Evolutionary conservation across 306 rosid genomes (phyloP).

Genomic region (Pterocarpus macrocarpus): DNA sequence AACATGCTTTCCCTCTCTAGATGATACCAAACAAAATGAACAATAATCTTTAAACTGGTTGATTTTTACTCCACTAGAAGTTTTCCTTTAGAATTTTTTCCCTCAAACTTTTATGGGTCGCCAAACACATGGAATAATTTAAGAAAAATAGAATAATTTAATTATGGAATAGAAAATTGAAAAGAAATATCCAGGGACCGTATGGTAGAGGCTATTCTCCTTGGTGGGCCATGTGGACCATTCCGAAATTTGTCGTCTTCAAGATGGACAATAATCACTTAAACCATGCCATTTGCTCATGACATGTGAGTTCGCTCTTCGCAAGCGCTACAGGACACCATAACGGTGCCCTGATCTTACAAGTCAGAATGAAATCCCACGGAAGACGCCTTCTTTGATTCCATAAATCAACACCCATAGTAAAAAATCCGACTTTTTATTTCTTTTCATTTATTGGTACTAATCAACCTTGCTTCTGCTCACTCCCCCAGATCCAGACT

Average conservation of each 20-base stretch:
- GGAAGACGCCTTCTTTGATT: no score
- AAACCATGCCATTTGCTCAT: constrained; percentile 15
- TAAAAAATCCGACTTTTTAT: no score
- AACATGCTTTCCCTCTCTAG: no score
- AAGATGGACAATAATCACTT: constrained; percentile 47
- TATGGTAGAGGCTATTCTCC: constrained; percentile 43
- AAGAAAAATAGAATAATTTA: not conserved
- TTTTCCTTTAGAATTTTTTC: no score
- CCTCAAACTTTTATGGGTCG: no score
- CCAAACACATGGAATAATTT: no score
- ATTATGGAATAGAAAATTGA: constrained; percentile 24
- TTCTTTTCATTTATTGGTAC: no score
- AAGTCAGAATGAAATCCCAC: not conserved
- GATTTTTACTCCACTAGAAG: no score
- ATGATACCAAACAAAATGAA: no score
- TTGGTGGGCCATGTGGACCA: constrained; percentile 53
- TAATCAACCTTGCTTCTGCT: not conserved
- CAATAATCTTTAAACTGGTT: no score
- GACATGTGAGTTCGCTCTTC: constrained; percentile 29
- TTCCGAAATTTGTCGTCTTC: constrained; percentile 42
- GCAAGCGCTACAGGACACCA: constrained; percentile 43
- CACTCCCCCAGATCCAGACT: constrained; percentile 13
- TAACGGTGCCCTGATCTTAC: constrained; percentile 32
- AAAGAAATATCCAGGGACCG: constrained; percentile 9
- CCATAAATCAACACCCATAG: no score